phyloP scores from a whole-genome alignment of 139 green algal species.

The Chlorella sp. region DNA sequence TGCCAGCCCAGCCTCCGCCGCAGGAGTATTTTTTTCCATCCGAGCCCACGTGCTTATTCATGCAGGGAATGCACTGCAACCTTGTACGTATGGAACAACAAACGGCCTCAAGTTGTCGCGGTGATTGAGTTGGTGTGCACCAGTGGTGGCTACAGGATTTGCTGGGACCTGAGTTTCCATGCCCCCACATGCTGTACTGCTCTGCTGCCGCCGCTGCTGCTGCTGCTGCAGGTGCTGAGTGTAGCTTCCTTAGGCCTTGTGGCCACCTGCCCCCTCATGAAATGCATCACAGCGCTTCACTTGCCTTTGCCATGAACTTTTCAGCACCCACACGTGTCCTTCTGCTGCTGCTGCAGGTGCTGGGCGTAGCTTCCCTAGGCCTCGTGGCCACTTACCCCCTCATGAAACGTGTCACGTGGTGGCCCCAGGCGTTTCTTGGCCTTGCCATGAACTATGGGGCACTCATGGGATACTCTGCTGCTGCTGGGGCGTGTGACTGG shows the following conservation, averaged over 20 bases:
- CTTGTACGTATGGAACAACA: too few species aligned
- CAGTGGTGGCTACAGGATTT: too few species aligned
- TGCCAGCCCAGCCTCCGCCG: too few species aligned
- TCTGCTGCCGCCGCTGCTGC: too few species aligned
- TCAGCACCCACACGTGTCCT: constrained; percentile 83
- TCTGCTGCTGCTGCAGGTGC: constrained; percentile 55
- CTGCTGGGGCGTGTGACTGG: constrained; percentile 63
- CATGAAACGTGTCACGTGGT: constrained; percentile 93
- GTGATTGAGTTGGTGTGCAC: too few species aligned
- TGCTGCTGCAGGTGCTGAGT: constrained; percentile 74
- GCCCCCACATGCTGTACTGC: too few species aligned
- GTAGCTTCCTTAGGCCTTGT: constrained; percentile 85
- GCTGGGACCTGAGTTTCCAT: too few species aligned
- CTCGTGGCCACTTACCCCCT: constrained; percentile 90
- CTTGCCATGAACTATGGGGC: constrained; percentile 97
- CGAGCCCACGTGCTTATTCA: too few species aligned
- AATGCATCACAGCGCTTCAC: constrained; percentile 86
- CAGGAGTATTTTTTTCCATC: too few species aligned
- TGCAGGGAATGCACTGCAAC: too few species aligned
- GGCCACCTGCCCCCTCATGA: constrained; percentile 89
- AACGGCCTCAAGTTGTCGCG: too few species aligned
- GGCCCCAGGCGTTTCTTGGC: constrained; percentile 87
- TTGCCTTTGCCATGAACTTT: constrained; percentile 98
- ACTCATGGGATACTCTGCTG: constrained; percentile 86
- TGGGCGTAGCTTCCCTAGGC: constrained; percentile 82